Evolutionary conservation across 1,139 yeast genomes (phyloP), one percentile per base, ranked within the genome.

Genomic region (Citeromyces hawaiiensis): DNA sequence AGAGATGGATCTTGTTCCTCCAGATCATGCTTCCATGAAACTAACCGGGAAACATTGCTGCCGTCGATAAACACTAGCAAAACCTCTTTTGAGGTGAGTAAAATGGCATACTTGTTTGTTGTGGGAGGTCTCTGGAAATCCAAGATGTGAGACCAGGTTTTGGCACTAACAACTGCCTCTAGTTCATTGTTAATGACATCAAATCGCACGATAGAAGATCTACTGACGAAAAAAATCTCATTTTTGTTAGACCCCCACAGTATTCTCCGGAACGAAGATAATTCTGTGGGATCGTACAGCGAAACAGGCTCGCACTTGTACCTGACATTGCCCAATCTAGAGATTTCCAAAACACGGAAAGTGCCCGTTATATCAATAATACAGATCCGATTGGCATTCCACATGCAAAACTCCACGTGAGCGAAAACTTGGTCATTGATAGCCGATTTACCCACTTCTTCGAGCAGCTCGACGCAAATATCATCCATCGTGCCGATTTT

Each of bases 21-120:
- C 36, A 80, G 56, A 44, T 61, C 70, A 54, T 85, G 94, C 43
- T 77, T 79, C 86, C 88, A 80, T 0, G 87, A 70, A 2, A 83
- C 49, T 7, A 73, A 44, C 43, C 81, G 63, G 33, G 56, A 56
- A 33, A 63, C 52, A 0, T 51, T 51, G 0, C 48, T 44, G 2
- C 52, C 39, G 2, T 43, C 39, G 1, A 63, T 45, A 38, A 61
- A 59, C 13, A 75, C 49, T 60, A 80, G 57, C 1, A 77, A 69
- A 10, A 80, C 43, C 51, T 81, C 91, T 45, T 67, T 72, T 1
- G 83, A 68, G 0, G 88, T 79, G 14, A 80, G 54, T 10, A 79
- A 44, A 32, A 77, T 64, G 10, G 65, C 60, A 39, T 55, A 51
- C 3, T 52, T 45, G 9, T 51, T 54, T 13, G 36, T 40, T 16